Conservation (phyloP, 371 early-diverging fungal genomes). For the Mortierella sp. region DNA sequence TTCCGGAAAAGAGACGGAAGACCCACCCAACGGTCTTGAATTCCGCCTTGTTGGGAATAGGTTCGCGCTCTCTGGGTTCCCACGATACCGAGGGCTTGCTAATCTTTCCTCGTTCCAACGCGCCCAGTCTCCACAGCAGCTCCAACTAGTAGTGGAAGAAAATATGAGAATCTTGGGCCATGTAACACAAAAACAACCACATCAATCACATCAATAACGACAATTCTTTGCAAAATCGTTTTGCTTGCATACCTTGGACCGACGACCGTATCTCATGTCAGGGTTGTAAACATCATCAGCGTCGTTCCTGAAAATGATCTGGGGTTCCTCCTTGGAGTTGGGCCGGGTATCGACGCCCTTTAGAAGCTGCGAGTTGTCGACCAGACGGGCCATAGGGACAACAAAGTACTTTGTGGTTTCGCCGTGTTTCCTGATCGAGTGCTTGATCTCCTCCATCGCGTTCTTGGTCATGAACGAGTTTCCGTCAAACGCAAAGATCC, state of each 20-base stretch:
- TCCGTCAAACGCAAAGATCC: conserved; percentile 82
- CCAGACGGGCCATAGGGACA: conserved; percentile 76
- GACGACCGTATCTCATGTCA: conserved; percentile 79
- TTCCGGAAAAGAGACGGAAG: conserved; percentile 75
- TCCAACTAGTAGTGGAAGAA: conserved; percentile 61
- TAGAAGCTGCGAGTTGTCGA: conserved; percentile 72
- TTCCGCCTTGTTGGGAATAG: conserved; percentile 67
- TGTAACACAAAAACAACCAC: background rate
- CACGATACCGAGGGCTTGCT: conserved; percentile 74
- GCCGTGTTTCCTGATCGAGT: conserved; percentile 65
- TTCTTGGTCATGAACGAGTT: conserved; percentile 74
- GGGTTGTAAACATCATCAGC: conserved; percentile 72
- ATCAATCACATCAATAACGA: background rate
- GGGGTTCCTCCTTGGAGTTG: conserved; percentile 77
- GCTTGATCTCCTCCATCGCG: conserved; percentile 71
- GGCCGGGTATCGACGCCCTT: conserved; percentile 69
- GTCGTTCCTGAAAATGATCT: conserved; percentile 76
- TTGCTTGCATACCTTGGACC: conserved; percentile 70
- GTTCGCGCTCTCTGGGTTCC: conserved; percentile 67
- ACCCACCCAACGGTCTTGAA: conserved; percentile 80
- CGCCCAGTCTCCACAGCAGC: conserved; percentile 75
- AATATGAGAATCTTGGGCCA: background rate
- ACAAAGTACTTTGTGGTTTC: conserved; percentile 72
- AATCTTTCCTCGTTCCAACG: conserved; percentile 67
- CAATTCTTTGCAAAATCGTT: background rate